These are phyloP conservation scores for Kurtzmaniella quercitrusa DNA, from an alignment of 1,139 yeast genomes.

Conservation along the genomic window DNA sequence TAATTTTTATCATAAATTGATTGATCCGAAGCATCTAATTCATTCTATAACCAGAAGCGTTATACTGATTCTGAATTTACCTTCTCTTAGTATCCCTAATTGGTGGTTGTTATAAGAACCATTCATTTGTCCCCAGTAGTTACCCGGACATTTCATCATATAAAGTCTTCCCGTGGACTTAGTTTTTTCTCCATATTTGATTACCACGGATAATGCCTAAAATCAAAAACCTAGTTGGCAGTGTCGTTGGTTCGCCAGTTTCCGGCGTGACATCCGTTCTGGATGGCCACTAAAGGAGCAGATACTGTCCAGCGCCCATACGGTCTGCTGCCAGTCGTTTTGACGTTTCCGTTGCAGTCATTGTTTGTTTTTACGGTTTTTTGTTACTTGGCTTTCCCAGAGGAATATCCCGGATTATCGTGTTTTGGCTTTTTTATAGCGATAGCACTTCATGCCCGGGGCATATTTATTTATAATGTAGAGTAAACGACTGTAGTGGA, in stretches of 20 bases:
- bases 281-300: conserved; percentile 5
- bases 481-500: neutral
- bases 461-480: conserved; percentile 18
- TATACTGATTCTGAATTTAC: too few relatives aligned
- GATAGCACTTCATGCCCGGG: conserved; percentile 54
- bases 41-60: too few relatives aligned
- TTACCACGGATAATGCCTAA: conserved; percentile 41
- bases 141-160: conserved; percentile 1
- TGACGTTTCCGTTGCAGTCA: neutral
- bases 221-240: conserved; percentile 27
- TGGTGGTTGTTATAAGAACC: too few relatives aligned
- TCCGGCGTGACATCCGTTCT: conserved; percentile 8
- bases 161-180: neutral
- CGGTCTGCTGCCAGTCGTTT: neutral
- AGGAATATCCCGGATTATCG: conserved; percentile 48
- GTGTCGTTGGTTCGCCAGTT: conserved; percentile 10
- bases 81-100: too few relatives aligned
- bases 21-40: too few relatives aligned
- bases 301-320: conserved; percentile 4
- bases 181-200: conserved; percentile 28
- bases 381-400: conserved; percentile 41
- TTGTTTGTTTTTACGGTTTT: conserved; percentile 25
- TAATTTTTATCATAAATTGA: too few relatives aligned
- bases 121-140: neutral
- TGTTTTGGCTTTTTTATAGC: conserved; percentile 37